Evolutionary conservation across 2,329 filamentous ascomycete genomes (phyloP).

Genomic region (Venturia nashicola): DNA sequence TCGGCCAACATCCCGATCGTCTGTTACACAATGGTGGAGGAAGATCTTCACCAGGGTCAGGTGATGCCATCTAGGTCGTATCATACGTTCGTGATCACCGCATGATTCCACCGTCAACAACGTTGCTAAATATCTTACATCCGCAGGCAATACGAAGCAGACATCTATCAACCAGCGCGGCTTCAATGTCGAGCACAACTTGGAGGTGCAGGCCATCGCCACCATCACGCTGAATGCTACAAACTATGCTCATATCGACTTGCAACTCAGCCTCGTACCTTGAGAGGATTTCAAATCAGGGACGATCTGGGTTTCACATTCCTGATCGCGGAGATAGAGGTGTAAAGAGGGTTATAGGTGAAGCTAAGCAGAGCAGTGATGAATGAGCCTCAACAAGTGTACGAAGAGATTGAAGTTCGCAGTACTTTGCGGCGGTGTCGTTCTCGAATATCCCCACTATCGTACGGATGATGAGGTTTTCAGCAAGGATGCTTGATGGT

Average conservation of each 20-base stretch:
- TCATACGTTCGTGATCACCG: neutral
- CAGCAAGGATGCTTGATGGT: neutral
- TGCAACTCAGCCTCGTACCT: too few relatives aligned
- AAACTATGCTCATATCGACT: too few relatives aligned
- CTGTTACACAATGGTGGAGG: neutral
- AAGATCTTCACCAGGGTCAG: neutral
- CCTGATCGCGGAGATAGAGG: too few relatives aligned
- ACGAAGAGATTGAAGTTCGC: neutral
- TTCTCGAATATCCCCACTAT: neutral
- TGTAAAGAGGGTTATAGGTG: neutral
- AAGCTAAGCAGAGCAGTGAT: too few relatives aligned
- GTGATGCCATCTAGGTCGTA: neutral
- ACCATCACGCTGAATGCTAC: too few relatives aligned
- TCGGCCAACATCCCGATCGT: neutral
- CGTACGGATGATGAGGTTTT: neutral
- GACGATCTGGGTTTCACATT: too few relatives aligned
- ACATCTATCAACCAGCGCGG: neutral
- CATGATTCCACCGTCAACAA: neutral
- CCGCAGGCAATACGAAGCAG: neutral
- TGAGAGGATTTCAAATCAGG: too few relatives aligned
- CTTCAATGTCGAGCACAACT: neutral
- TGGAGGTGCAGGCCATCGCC: too few relatives aligned
- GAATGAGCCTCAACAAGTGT: neutral
- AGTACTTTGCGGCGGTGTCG: neutral
- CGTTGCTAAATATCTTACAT: neutral